Evolutionary conservation across 2,329 filamentous ascomycete species (phyloP).

Genomic region (Colletotrichum neosansevieriae): DNA sequence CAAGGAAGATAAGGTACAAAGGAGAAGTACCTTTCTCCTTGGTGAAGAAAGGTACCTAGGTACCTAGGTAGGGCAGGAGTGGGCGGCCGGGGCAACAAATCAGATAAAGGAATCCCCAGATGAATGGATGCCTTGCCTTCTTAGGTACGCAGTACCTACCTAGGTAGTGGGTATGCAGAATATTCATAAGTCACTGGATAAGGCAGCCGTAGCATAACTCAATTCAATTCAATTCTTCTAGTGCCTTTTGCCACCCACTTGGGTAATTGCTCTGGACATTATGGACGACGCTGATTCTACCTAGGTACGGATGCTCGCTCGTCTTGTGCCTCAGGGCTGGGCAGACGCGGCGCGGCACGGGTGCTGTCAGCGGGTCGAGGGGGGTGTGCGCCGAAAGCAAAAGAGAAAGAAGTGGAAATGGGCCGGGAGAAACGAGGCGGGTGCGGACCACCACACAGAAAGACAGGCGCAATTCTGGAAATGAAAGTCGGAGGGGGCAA

Average conservation of each 20-base stretch:
- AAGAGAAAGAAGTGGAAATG: slow-evolving; percentile 16
- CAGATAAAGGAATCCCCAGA: not conserved
- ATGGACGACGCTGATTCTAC: no score
- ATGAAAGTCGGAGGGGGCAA: not conserved
- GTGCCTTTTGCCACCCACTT: no score
- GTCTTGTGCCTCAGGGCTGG: not conserved
- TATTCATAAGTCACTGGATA: no score
- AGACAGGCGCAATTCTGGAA: not conserved
- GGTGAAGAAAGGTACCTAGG: not conserved
- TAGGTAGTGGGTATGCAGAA: no score
- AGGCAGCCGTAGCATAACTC: no score
- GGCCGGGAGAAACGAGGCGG: slow-evolving; percentile 15
- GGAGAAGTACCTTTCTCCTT: not conserved
- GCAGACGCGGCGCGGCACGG: slow-evolving; percentile 9
- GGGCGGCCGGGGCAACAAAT: not conserved
- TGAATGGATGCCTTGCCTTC: not conserved
- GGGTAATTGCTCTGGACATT: no score
- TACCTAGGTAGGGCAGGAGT: not conserved
- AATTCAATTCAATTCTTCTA: no score
- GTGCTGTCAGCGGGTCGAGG: not conserved
- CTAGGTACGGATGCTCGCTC: no score
- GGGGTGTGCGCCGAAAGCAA: slow-evolving; percentile 16
- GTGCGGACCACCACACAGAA: slow-evolving; percentile 13
- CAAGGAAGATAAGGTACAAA: not conserved
- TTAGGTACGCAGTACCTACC: no score